Evolutionary conservation across 1,284 basidiomycete genomes (phyloP).

Genomic region (Rhodotorula sp.): DNA sequence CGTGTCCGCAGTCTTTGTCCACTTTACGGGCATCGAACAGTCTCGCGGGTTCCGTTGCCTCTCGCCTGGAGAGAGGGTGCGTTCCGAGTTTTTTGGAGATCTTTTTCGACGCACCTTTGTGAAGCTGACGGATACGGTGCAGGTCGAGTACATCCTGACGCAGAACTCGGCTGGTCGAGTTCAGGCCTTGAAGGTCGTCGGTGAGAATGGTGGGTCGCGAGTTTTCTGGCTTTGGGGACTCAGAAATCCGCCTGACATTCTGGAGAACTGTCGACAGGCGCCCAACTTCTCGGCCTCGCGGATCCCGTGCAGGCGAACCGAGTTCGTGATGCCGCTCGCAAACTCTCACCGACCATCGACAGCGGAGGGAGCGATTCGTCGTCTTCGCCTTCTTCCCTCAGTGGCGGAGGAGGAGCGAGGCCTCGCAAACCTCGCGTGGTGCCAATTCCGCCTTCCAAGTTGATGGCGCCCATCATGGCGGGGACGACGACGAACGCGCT

Average conservation of each 20-base stretch:
- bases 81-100: neutral
- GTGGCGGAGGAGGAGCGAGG: neutral
- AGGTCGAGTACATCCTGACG: constrained; percentile 16
- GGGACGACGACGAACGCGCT: neutral
- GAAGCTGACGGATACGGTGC: too few relatives aligned
- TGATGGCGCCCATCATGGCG: neutral
- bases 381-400: neutral
- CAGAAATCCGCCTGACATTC: too few relatives aligned
- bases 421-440: neutral
- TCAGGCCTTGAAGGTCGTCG: constrained; percentile 6
- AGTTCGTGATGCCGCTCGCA: neutral
- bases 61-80: constrained; percentile 7
- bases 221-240: too few relatives aligned
- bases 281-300: neutral
- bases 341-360: neutral
- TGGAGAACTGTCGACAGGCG: too few relatives aligned
- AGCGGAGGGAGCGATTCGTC: neutral
- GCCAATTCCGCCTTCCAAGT: neutral
- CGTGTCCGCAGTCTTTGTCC: constrained; percentile 14
- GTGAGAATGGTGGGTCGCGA: constrained; percentile 1
- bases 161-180: constrained; percentile 2
- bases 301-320: neutral
- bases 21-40: constrained; percentile 17
- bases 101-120: too few relatives aligned
- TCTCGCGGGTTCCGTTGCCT: constrained; percentile 15